A percentile compares a stretch with the other conserved stretches of the same genome.
Conservation (phyloP, 108 stramenopile genomes). For the Parmales sp. region DNA sequence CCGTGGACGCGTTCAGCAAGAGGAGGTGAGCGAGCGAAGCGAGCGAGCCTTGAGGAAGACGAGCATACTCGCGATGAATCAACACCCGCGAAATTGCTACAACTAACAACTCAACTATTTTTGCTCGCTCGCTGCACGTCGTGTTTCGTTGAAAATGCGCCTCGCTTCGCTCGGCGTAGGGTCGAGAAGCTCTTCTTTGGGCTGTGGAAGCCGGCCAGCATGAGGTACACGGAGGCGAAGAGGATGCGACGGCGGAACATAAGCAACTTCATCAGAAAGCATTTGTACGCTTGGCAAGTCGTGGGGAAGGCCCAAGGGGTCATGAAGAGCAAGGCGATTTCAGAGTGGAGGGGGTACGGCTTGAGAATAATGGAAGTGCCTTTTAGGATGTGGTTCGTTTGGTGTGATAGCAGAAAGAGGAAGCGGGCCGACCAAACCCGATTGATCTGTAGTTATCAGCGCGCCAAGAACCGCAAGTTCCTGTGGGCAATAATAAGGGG, state of each 20-base stretch:
- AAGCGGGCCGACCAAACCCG: background rate
- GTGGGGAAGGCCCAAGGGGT: background rate
- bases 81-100: too few relatives aligned
- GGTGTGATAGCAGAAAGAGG: background rate
- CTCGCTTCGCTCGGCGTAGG: too few relatives aligned
- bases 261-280: background rate
- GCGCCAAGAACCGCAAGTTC: conserved; percentile 6
- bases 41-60: too few relatives aligned
- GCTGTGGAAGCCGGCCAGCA: conserved; percentile 4
- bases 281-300: background rate
- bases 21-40: too few relatives aligned
- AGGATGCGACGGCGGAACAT: conserved; percentile 1
- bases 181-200: background rate
- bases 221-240: background rate
- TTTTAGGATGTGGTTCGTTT: conserved; percentile 7
- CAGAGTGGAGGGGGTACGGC: conserved; percentile 2
- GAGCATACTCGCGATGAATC: too few relatives aligned
- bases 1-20: conserved; percentile 10
- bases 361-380: background rate
- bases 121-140: too few relatives aligned
- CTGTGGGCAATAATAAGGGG: conserved; percentile 17
- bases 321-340: background rate
- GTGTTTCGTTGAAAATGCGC: too few relatives aligned
- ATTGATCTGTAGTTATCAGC: background rate
- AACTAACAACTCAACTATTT: too few relatives aligned